phyloP scores from a whole-genome alignment of 441 rosid species.

The Corymbia citriodora region DNA sequence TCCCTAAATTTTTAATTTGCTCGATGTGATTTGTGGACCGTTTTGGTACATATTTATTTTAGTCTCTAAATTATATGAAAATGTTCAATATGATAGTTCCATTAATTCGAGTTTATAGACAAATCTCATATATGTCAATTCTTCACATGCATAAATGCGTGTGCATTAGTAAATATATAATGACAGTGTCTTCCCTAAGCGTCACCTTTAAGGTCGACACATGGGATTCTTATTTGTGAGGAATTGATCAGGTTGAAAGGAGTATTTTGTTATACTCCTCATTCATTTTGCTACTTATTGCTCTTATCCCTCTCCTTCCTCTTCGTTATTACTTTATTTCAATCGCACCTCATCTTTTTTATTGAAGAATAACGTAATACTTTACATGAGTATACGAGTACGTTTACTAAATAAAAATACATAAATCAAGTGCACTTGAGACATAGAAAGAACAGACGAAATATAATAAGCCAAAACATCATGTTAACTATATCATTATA shows the following conservation, averaged over 20 bases:
- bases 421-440: background rate
- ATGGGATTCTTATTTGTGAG: background rate
- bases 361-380: background rate
- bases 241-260: background rate
- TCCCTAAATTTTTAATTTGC: too few species aligned
- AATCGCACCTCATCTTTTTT: background rate
- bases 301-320: background rate
- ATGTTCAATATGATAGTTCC: too few species aligned
- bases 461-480: background rate
- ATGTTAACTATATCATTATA: background rate
- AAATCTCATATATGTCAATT: background rate
- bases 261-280: background rate
- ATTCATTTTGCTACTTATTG: background rate
- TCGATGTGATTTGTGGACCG: too few species aligned
- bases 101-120: too few species aligned
- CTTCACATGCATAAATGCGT: background rate
- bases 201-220: background rate
- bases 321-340: background rate
- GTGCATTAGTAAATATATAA: background rate
- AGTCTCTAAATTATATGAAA: too few species aligned
- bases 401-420: background rate
- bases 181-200: background rate
- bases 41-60: too few species aligned
- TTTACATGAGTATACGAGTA: background rate
- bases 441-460: background rate